Base-by-base conservation (phyloP, 1,284 basidiomycete genomes). In the Naganishia sp. region DNA sequence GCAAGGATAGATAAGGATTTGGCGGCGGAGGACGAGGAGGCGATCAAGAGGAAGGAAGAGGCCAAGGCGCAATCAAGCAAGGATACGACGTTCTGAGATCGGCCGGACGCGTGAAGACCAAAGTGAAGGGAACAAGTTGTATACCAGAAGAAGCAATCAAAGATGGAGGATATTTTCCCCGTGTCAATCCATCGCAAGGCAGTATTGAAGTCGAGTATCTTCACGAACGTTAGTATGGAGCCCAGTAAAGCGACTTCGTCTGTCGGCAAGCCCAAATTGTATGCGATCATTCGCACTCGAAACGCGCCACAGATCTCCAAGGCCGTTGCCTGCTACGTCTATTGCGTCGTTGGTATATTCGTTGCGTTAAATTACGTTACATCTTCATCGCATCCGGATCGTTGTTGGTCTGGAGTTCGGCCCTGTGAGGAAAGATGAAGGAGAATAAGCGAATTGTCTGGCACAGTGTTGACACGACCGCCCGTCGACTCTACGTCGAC, bases 351-450 rank as follows among this genome's bases (percentile, higher is more conserved):
- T 9, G 13, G 6, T 39, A 39, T 39, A 39, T 39, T 7, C 45
- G 7, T 39, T 13, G 25, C 15, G 9, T 59, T 36, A 33, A 16
- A 28, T 15, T 54, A 3, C 13, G 59, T 67, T 53, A 67, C 45
- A 67, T 45, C 31, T 67, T 67, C 66, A 67, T 67, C 10, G 66
- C 60, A 42, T 67, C 66, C 16, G 53, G 46, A 46, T 67, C 66
- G 48, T 63, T 63, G 52, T 66, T 60, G 10, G 59, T 44, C 31
- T 67, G 54, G 5, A 67, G 48, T 48, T 67, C 66, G 46, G 66
- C 66, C 42, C 66, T 67, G 18, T 13, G 39, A 7, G 21, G 44
- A 10, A 33, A 28, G 25, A 44, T 4, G 21, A 48, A 7, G 10
- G 36, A 36, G 28, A 21, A 16, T 54, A 25, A 50, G 11, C 54